A percentile compares a stretch with the other conserved stretches of the same genome.
phyloP scores from a whole-genome alignment of 108 stramenopile species.

The Pseudonitzschia delicatissima region DNA sequence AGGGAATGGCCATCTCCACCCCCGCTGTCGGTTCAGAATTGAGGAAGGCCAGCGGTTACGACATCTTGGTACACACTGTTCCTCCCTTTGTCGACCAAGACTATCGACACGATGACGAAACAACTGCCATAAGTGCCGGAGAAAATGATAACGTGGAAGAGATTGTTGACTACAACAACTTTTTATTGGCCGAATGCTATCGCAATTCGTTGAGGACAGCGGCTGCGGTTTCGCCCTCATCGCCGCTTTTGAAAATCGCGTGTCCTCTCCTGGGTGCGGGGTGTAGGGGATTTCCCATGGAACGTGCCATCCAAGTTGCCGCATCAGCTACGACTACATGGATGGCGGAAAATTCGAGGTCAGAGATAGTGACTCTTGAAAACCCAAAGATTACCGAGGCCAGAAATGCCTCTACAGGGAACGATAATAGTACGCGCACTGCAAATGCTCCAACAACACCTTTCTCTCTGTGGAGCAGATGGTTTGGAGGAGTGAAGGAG shows the following conservation, averaged over 20 bases:
- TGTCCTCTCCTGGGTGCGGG: conserved; percentile 70
- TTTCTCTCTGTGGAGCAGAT: neutral
- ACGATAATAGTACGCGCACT: too few relatives aligned
- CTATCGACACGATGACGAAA: neutral
- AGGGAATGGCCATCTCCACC: conserved; percentile 51
- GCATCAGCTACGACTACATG: conserved; percentile 5
- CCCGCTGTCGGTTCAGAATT: conserved; percentile 22
- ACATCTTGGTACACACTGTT: conserved; percentile 56
- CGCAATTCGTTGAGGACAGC: conserved; percentile 27
- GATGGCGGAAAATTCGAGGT: neutral
- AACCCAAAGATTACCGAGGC: neutral
- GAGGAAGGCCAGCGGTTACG: conserved; percentile 30
- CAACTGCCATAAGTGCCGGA: neutral
- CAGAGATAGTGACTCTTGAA: neutral
- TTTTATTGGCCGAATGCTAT: conserved; percentile 30
- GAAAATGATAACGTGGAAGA: neutral
- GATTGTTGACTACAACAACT: neutral
- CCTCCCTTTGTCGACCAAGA: conserved; percentile 54
- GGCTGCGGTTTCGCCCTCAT: neutral
- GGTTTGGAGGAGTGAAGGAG: neutral
- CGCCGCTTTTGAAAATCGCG: conserved; percentile 26
- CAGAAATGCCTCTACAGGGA: neutral
- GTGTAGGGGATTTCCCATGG: conserved; percentile 61
- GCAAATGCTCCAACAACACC: neutral
- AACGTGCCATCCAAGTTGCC: conserved; percentile 52